Conservation (phyloP, 805 yeast genomes). For the Monosporozyma siamensis region DNA sequence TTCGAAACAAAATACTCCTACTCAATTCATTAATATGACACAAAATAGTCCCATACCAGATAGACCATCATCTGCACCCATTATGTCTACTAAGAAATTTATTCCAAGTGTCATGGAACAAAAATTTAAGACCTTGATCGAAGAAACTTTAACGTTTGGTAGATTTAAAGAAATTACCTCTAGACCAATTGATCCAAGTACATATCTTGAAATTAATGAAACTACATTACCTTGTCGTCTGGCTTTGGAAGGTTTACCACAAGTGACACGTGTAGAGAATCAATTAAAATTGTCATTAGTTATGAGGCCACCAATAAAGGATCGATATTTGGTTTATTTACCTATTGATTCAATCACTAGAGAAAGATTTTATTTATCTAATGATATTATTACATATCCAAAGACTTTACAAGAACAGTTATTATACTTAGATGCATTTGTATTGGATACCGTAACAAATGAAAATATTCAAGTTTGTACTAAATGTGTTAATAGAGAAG, state of each 20-base stretch:
- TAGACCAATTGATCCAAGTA: background rate
- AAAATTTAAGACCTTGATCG: slow-evolving; percentile 5
- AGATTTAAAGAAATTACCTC: slow-evolving; percentile 5
- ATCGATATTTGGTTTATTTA: slow-evolving; percentile 60
- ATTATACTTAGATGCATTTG: slow-evolving; percentile 68
- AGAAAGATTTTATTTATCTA: slow-evolving; percentile 64
- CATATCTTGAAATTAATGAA: background rate
- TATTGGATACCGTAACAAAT: slow-evolving; percentile 47
- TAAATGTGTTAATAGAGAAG: slow-evolving; percentile 86
- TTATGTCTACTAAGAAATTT: background rate
- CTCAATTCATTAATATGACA: slow-evolving; percentile 1
- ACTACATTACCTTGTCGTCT: background rate
- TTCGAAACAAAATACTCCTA: background rate
- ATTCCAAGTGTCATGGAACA: background rate
- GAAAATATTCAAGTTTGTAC: slow-evolving; percentile 69
- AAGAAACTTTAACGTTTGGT: slow-evolving; percentile 11
- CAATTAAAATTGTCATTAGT: slow-evolving; percentile 72
- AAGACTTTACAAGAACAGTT: slow-evolving; percentile 43
- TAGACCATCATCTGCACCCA: background rate
- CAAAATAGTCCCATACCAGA: background rate
- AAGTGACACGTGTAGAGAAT: slow-evolving; percentile 86
- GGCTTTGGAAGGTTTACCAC: slow-evolving; percentile 45
- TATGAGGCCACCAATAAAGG: slow-evolving; percentile 63
- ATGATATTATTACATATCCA: slow-evolving; percentile 34
- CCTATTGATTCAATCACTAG: slow-evolving; percentile 85